Evolutionary conservation across 371 early-diverging fungal species (phyloP).

Genomic region (Mortierella sp.): DNA sequence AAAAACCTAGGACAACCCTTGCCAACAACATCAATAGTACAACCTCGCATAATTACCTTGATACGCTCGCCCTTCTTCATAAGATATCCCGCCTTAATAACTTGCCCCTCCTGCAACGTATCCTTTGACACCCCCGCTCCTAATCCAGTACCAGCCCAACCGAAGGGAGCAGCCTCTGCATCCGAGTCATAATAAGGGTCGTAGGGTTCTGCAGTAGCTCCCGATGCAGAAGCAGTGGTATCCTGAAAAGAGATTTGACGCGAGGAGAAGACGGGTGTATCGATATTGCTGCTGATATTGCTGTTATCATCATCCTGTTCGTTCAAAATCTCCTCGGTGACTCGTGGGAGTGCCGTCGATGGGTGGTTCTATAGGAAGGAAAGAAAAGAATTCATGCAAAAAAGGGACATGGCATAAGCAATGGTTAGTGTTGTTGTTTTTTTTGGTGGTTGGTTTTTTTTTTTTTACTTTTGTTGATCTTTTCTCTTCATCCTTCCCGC

Average conservation of each 20-base stretch:
- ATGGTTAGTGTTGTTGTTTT: background rate
- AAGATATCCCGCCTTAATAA: slow-evolving; percentile 77
- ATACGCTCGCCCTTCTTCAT: slow-evolving; percentile 81
- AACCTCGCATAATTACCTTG: slow-evolving; percentile 27
- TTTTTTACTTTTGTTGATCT: background rate
- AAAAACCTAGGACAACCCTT: background rate
- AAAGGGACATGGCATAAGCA: background rate
- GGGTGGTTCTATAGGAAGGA: slow-evolving; percentile 3
- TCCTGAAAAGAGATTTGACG: slow-evolving; percentile 8
- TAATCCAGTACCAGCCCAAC: slow-evolving; percentile 49
- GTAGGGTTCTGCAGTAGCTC: slow-evolving; percentile 1
- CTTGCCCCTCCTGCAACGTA: slow-evolving; percentile 74
- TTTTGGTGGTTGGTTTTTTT: too few species aligned
- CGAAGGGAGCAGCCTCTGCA: slow-evolving; percentile 30
- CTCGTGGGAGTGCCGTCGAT: slow-evolving; percentile 19
- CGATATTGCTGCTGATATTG: background rate
- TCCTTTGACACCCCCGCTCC: slow-evolving; percentile 63
- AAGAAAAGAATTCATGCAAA: background rate
- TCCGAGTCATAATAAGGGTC: slow-evolving; percentile 34
- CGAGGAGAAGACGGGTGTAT: background rate
- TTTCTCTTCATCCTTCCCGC: background rate
- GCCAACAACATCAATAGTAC: background rate
- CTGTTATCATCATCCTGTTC: slow-evolving; percentile 18
- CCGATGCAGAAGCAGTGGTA: background rate
- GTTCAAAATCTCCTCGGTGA: slow-evolving; percentile 24